Conservation (phyloP, 371 early-diverging fungal species). For the Mortierella sp. region DNA sequence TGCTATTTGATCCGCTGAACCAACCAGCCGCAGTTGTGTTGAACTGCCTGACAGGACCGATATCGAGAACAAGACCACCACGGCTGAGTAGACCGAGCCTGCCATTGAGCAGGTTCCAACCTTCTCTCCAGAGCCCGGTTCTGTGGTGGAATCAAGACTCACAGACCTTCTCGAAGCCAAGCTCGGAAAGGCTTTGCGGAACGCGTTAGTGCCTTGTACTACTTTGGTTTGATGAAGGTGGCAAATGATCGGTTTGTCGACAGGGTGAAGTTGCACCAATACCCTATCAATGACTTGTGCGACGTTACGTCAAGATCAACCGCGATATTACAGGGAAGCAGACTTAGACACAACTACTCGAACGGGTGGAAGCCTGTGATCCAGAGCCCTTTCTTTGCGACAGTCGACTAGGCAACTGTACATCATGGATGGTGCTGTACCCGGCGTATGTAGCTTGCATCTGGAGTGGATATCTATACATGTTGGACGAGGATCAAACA, state of each 20-base stretch:
- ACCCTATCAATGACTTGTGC: constrained; percentile 95
- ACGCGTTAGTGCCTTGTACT: constrained; percentile 71
- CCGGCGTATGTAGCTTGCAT: too few species aligned
- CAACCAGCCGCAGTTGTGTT: background rate
- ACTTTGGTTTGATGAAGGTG: constrained; percentile 87
- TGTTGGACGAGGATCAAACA: too few species aligned
- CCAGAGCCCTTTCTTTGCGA: constrained; percentile 83
- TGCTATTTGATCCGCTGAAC: too few species aligned
- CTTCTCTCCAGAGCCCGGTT: constrained; percentile 55
- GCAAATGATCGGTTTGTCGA: constrained; percentile 88
- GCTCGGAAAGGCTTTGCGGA: too few species aligned
- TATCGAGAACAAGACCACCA: constrained; percentile 54
- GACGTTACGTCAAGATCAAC: constrained; percentile 97
- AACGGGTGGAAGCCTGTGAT: constrained; percentile 92
- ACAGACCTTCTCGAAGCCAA: constrained; percentile 93
- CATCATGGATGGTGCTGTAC: too few species aligned
- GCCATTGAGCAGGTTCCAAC: constrained; percentile 34
- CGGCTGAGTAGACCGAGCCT: constrained; percentile 52
- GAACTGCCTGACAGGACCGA: constrained; percentile 31
- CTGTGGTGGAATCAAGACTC: constrained; percentile 95
- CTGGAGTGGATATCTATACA: too few species aligned
- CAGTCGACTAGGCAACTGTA: too few species aligned
- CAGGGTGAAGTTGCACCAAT: constrained; percentile 78
- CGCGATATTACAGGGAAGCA: constrained; percentile 68
- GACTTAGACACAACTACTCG: constrained; percentile 92